Evolutionary conservation across 805 yeast species (phyloP), one percentile per base, ranked within the genome.

Genomic region (Monosporozyma unispora): DNA sequence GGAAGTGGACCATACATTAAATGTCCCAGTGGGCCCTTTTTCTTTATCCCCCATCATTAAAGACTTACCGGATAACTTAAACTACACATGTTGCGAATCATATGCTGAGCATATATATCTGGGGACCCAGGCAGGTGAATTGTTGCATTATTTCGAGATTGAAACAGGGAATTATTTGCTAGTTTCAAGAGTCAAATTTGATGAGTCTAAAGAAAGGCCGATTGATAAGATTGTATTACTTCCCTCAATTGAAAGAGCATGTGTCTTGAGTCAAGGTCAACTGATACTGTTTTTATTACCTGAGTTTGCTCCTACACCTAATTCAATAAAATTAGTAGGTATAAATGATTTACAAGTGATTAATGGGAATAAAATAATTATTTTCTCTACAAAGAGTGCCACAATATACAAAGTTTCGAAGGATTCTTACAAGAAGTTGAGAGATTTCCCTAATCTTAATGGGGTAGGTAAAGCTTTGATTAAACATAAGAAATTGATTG

Each of bases 271-370:
- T 29, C 44, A 54, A 12, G 48, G 43, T 5, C 40, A 50, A 22
- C 19, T 66, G 23, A 54, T 58, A 7, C 45, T 59, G 27, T 66
- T 60, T 48, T 48, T 64, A 12, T 48, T 66, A 42, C 70, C 70
- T 5, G 70, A 66, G 45, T 63, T 64, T 54, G 69, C 68, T 8
- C 69, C 67, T 2, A 61, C 53, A 12, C 68, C 68, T 2, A 62
- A 63, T 48, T 50, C 55, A 8, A 31, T 29, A 18, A 53, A 47
- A 14, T 23, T 63, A 1, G 21, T 28, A 11, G 53, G 52, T 16
- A 53, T 64, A 1, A 50, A 50, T 31, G 65, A 63, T 47, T 39
- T 63, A n/a, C 31, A 37, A 5, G 18, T 50, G 12, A 37, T 27
- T 3, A 21, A 37, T 18, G 48, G n/a, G n/a, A 54, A 51, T 48